Base-by-base conservation (phyloP, 306 rosid genomes). In the Vigna radiata region DNA sequence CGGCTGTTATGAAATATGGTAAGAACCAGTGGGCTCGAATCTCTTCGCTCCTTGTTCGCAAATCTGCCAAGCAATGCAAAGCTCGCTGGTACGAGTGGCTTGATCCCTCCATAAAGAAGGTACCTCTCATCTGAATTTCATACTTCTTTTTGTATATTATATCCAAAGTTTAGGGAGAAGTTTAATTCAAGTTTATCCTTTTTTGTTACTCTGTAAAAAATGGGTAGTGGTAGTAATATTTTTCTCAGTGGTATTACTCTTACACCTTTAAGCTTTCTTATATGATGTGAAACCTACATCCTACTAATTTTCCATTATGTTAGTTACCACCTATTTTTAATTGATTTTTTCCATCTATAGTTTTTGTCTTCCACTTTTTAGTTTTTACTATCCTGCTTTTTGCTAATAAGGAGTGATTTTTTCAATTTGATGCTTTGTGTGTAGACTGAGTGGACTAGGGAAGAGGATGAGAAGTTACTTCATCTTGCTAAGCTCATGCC, bases 81-180 rank as follows among this genome's bases (percentile, higher is more conserved):
- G 98, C 98, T 85, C 96, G 94, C 49, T 93, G 96, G 98, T 93
- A 93, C 15, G 96, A 93, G 84, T 91, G 98, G 96, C 98, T 93
- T 46, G 96, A 93, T 70, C 95, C 98, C 78, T 93, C 98, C 76
- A 93, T 93, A 31, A 93, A 93, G 69, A 93, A 91, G 96, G 98
- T 93, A 59, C 19, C 41, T 13, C 41, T 41, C 66, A 5, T 27
- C 2, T 59, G 41, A 8, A 39, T 39, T 39, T 64, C 9, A 11
- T 18, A 9, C 29, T 41, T 41, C 46, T 11, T 37, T 64, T 18
- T 37, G 4, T 39, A 15, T 64, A 4, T 64, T 11, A 3, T 18
- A 2, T 10, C 29, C 4, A 25, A 25, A 25, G 27, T 13, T 63
- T 1, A 41, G 6, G 17, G 47, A 17, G 7, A 63, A 23, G 55